phyloP scores from a whole-genome alignment of 1,139 yeast genomes.

The Blastobotrys persicus region DNA sequence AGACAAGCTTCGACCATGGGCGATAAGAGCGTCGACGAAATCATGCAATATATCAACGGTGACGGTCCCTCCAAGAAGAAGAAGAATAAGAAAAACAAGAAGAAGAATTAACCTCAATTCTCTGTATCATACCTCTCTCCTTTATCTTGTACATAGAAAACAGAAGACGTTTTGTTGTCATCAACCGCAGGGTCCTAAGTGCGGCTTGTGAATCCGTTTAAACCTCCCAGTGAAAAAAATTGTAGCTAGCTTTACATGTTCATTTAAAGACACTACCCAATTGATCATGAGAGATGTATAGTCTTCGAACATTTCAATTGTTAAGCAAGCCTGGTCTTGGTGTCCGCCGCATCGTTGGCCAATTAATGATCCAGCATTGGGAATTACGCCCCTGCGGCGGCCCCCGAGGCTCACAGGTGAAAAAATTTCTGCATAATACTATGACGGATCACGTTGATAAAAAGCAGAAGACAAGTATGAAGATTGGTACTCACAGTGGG shows the following conservation, averaged over 20 bases:
- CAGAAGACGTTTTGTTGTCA: no score
- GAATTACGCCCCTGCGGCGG: neutral
- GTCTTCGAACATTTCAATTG: no score
- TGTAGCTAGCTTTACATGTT: no score
- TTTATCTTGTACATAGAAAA: neutral
- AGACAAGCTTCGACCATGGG: constrained; percentile 20
- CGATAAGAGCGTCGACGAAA: constrained; percentile 35
- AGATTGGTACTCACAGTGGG: constrained; percentile 91
- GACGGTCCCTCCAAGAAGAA: constrained; percentile 16
- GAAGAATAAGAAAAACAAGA: constrained; percentile 21
- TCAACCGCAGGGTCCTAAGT: no score
- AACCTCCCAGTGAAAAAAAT: no score
- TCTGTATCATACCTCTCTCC: constrained; percentile 4
- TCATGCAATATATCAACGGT: constrained; percentile 38
- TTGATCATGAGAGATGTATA: no score
- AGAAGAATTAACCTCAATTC: constrained; percentile 14
- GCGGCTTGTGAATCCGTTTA: no score
- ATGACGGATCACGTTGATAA: constrained; percentile 8
- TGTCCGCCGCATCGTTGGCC: neutral
- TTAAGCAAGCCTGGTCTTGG: no score
- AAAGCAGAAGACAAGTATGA: constrained; percentile 26
- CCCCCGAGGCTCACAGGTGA: neutral
- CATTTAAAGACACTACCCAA: no score
- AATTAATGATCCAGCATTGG: neutral
- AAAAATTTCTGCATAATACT: neutral